Evolutionary conservation across 169 alveolate genomes (phyloP), one percentile per base, ranked within the genome.

Genomic region (Eimeria falciformis): DNA sequence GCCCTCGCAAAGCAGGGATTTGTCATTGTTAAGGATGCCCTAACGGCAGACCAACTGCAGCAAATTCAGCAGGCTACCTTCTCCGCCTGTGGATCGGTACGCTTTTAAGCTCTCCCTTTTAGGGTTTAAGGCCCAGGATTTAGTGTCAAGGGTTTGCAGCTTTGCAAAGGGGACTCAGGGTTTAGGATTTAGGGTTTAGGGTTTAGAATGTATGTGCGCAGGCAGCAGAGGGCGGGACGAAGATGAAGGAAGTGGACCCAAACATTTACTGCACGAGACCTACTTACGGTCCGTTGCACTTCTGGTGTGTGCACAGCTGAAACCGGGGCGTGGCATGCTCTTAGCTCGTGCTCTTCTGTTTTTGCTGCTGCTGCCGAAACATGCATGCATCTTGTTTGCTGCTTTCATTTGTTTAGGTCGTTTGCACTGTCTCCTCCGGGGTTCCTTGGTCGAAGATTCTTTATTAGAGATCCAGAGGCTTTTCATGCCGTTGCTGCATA

Each of bases 401-500:
- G 11, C 53, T 58, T 17, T 18, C 45, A 68, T 55, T 23, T 1
- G 14, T 17, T 71, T 91, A 91, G 94, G 94, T n/a, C 92, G 94
- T 11, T 23, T 91, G 43, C 94, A 91, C 91, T 83, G 92, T 17
- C 92, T 91, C 46, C 78, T 91, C 55, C 94, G 94, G 4, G 94
- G 92, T 25, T 82, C 94, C 81, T 43, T 77, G 78, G 56, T 91
- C 7, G 94, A 91, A 45, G 47, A 27, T 27, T 56, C 78, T 25
- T 14, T 85, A 56, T 47, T 56, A 29, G 65, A 83, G 33, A 46
- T 18, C 7, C 94, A 91, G 90, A 73, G 86, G 23, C 43, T 83
- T 45, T 91, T 91, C 79, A 65, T 83, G 94, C 94, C 94, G n/a
- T 56, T 91, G 23, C 90, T 91, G 33, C 79, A 68, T 56, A 25